These are phyloP conservation scores for Lasiodiplodia hormozganensis DNA, from an alignment of 2,329 filamentous ascomycete species.

Conservation along the genomic window DNA sequence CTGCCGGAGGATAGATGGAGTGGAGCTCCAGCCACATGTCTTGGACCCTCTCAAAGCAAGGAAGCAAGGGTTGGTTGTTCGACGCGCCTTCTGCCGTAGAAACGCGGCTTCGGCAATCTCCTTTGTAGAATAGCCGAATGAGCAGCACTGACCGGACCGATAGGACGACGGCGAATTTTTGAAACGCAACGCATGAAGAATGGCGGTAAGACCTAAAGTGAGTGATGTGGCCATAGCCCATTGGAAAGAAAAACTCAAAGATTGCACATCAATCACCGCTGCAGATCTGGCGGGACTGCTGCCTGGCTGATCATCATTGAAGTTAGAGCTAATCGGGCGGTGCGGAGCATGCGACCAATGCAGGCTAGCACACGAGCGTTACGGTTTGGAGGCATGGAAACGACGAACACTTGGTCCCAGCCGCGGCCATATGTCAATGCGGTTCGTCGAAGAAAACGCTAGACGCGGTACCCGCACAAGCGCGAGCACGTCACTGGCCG, in stretches of 20 bases:
- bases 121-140: background rate
- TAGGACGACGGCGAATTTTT: background rate
- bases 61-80: background rate
- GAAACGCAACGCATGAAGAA: conserved; percentile 15
- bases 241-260: background rate
- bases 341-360: background rate
- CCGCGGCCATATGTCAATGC: background rate
- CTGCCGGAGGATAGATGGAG: too few species aligned
- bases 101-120: conserved; percentile 3
- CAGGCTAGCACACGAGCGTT: background rate
- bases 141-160: conserved; percentile 1
- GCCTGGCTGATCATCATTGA: background rate
- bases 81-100: background rate
- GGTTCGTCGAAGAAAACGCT: background rate
- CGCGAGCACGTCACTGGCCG: background rate
- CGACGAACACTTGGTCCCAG: conserved; percentile 1
- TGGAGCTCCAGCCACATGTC: background rate
- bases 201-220: background rate
- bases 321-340: background rate
- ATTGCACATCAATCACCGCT: background rate
- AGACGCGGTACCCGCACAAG: conserved; percentile 2
- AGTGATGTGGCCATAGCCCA: conserved; percentile 10
- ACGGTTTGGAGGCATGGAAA: background rate
- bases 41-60: background rate
- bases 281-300: background rate